These are phyloP conservation scores for Gynochthodes officinalis DNA, from an alignment of 257 asterid species.

Conservation along the genomic window DNA sequence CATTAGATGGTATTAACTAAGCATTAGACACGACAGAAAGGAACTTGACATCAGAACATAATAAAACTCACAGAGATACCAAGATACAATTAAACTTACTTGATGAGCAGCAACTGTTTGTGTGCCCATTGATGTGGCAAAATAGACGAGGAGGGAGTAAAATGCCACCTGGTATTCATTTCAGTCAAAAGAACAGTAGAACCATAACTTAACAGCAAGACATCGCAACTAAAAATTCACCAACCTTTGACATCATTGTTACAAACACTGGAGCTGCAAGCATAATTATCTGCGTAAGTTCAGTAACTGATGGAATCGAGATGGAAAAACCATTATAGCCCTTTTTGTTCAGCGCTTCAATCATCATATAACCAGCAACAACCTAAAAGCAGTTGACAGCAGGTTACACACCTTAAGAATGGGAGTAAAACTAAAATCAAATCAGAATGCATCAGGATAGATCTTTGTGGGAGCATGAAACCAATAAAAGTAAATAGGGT, in stretches of 20 bases:
- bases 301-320: constrained; percentile 67
- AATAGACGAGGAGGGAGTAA: constrained; percentile 84
- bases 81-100: constrained; percentile 36
- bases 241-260: constrained; percentile 93
- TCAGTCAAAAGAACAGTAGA: constrained; percentile 22
- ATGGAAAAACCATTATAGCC: constrained; percentile 83
- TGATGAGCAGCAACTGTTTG: constrained; percentile 85
- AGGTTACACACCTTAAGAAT: constrained; percentile 10
- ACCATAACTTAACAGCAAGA: constrained; percentile 10
- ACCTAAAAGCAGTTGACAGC: constrained; percentile 45
- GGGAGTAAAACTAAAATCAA: too few relatives aligned
- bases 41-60: background rate
- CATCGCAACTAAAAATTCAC: constrained; percentile 22
- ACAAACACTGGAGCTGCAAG: constrained; percentile 94
- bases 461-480: constrained; percentile 6
- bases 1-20: constrained; percentile 12
- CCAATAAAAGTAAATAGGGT: background rate
- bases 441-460: constrained; percentile 9
- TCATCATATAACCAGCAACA: constrained; percentile 93
- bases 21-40: background rate
- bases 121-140: constrained; percentile 89
- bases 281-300: constrained; percentile 63
- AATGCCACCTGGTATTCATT: constrained; percentile 57
- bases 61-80: constrained; percentile 9
- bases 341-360: constrained; percentile 64